Evolutionary conservation across 208 protist genomes (phyloP).

Genomic region (Balamuthia mandrillaris): DNA sequence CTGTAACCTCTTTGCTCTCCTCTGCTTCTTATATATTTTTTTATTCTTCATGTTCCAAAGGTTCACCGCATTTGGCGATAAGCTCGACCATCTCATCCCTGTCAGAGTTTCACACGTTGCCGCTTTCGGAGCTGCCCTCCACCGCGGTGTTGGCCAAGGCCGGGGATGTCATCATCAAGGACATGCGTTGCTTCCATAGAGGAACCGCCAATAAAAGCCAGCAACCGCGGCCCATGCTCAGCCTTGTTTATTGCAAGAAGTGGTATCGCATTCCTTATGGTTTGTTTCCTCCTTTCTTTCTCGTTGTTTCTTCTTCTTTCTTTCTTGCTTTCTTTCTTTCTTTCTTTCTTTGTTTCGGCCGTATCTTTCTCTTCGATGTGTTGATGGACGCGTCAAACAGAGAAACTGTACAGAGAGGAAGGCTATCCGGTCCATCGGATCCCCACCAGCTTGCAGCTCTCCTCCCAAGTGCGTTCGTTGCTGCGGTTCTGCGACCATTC

Average conservation of each 20-base stretch:
- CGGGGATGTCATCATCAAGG: neutral
- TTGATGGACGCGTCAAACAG: neutral
- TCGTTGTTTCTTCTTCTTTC: too few relatives aligned
- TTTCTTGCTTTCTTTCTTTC: neutral
- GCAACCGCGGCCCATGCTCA: neutral
- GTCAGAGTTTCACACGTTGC: neutral
- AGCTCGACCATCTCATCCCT: neutral
- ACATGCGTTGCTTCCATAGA: conserved; percentile 15
- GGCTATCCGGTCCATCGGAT: too few relatives aligned
- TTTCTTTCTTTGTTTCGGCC: neutral
- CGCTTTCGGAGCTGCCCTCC: neutral
- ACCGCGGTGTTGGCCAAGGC: neutral
- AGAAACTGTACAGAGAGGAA: neutral
- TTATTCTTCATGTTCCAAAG: too few relatives aligned
- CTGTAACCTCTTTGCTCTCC: too few relatives aligned
- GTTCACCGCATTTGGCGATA: neutral
- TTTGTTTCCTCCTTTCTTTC: too few relatives aligned
- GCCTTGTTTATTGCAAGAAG: neutral
- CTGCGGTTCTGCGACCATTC: too few relatives aligned
- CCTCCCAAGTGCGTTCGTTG: too few relatives aligned
- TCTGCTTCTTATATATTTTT: too few relatives aligned
- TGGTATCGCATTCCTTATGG: neutral
- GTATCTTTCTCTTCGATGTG: neutral
- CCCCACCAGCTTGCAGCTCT: too few relatives aligned
- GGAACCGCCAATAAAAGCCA: neutral